phyloP scores from a whole-genome alignment of 2,329 filamentous ascomycete species.

The Seiridium unicorne region DNA sequence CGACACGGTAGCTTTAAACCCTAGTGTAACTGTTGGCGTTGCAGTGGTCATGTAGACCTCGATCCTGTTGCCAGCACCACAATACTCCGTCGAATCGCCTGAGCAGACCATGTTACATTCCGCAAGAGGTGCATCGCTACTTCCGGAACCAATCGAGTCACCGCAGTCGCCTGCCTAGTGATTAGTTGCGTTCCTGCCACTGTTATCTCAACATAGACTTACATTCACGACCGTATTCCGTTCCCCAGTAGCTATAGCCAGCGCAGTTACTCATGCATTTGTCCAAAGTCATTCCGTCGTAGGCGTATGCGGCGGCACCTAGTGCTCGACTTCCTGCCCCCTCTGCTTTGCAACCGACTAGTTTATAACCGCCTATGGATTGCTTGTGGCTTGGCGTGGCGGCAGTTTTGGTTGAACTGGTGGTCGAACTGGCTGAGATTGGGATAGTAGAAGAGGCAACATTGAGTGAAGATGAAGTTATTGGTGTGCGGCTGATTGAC shows the following conservation, averaged over 20 bases:
- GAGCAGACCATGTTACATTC: conserved; percentile 39
- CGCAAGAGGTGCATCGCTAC: conserved; percentile 26
- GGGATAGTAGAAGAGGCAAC: background rate
- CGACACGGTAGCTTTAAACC: conserved; percentile 31
- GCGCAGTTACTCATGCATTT: conserved; percentile 45
- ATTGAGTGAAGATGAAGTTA: background rate
- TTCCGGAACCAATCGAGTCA: conserved; percentile 34
- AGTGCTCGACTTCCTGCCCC: conserved; percentile 42
- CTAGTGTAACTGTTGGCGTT: conserved; percentile 32
- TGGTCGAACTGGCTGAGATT: conserved; percentile 17
- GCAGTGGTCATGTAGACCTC: conserved; percentile 41
- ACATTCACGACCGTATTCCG: conserved; percentile 53
- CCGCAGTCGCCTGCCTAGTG: conserved; percentile 43
- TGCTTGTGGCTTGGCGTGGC: conserved; percentile 34
- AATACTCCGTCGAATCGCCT: conserved; percentile 39
- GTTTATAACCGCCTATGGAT: conserved; percentile 40
- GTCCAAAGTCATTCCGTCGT: conserved; percentile 50
- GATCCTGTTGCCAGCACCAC: conserved; percentile 40
- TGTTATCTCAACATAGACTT: conserved; percentile 14
- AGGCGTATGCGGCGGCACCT: conserved; percentile 34
- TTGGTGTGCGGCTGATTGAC: background rate
- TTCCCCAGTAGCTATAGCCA: conserved; percentile 46
- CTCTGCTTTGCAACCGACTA: conserved; percentile 50
- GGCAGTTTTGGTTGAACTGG: conserved; percentile 26
- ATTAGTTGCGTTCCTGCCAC: background rate